A percentile compares a stretch with the other conserved stretches of the same genome.
These are phyloP conservation scores for Pyrenochaeta sp. DNA, from an alignment of 2,329 filamentous ascomycete species.

Conservation along the genomic window DNA sequence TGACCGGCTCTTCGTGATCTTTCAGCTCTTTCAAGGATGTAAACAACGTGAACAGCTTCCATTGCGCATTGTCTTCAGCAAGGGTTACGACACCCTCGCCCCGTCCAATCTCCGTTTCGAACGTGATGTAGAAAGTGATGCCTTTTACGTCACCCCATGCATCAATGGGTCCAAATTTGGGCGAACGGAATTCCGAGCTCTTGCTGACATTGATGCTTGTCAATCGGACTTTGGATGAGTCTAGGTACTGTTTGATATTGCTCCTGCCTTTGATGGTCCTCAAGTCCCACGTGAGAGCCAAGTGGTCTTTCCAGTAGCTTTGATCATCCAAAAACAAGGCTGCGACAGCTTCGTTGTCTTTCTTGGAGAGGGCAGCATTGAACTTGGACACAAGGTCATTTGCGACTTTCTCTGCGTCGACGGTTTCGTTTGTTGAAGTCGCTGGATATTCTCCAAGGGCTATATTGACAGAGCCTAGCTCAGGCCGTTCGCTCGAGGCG, in stretches of 20 bases:
- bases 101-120: conserved; percentile 39
- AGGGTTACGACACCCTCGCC: conserved; percentile 46
- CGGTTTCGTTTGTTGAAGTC: conserved; percentile 31
- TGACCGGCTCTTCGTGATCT: conserved; percentile 40
- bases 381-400: conserved; percentile 48
- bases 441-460: conserved; percentile 54
- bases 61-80: conserved; percentile 41
- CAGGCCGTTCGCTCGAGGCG: conserved; percentile 54
- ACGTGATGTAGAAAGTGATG: conserved; percentile 34
- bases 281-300: conserved; percentile 64
- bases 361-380: conserved; percentile 51
- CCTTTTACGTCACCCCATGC: conserved; percentile 38
- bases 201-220: conserved; percentile 41
- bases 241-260: conserved; percentile 50
- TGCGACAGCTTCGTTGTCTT: conserved; percentile 40
- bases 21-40: conserved; percentile 49
- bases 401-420: conserved; percentile 51
- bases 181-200: conserved; percentile 19
- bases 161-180: conserved; percentile 39
- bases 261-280: conserved; percentile 60
- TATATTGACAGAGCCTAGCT: conserved; percentile 65
- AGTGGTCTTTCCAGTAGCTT: conserved; percentile 66
- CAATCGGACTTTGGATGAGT: conserved; percentile 41
- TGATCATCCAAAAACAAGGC: conserved; percentile 59
- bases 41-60: conserved; percentile 51